Conservation (phyloP, 83 land plant species). For the Picea abies region DNA sequence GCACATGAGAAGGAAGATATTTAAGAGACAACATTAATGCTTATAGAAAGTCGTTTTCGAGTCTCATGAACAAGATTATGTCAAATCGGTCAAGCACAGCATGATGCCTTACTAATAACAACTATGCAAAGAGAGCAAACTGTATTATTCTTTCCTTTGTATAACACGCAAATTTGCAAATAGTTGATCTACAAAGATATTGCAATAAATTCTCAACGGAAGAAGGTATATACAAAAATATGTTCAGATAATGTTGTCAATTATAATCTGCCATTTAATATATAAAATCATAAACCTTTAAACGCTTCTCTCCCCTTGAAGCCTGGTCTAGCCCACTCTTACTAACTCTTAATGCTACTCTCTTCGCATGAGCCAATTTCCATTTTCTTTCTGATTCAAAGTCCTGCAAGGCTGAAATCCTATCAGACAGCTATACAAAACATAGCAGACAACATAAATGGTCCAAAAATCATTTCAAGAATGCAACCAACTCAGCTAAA, state of each 20-base stretch:
- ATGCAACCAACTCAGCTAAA: not conserved
- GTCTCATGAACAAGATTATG: not conserved
- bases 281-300: constrained; percentile 57
- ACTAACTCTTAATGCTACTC: constrained; percentile 83
- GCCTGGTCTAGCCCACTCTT: constrained; percentile 79
- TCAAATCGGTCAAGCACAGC: not conserved
- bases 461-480: not conserved
- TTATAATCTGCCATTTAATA: not conserved
- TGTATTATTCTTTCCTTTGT: not conserved
- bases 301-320: constrained; percentile 72
- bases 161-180: not conserved
- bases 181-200: not conserved
- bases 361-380: constrained; percentile 94
- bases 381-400: constrained; percentile 98
- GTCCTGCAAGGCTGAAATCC: constrained; percentile 64
- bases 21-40: not conserved
- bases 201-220: too few relatives aligned
- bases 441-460: not conserved
- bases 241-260: not conserved
- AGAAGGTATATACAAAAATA: not conserved
- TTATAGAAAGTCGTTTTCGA: not conserved
- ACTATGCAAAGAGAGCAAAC: not conserved
- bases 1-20: not conserved
- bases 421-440: not conserved
- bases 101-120: not conserved